These are phyloP conservation scores for Calonectria hawksworthii DNA, from an alignment of 2,329 filamentous ascomycete genomes.

Conservation along the genomic window DNA sequence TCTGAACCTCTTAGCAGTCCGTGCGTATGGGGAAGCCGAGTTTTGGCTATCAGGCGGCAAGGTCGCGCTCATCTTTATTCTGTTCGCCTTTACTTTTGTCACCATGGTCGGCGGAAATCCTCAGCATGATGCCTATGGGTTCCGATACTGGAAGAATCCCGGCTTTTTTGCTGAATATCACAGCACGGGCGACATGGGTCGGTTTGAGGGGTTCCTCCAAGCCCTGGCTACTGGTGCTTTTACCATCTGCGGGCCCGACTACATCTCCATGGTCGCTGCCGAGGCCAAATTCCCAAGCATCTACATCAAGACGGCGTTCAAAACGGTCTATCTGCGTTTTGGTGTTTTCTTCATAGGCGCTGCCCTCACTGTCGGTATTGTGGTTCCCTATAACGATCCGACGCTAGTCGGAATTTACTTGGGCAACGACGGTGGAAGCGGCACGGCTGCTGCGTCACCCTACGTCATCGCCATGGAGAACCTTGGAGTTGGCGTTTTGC, in stretches of 20 bases:
- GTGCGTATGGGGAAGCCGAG: conserved; percentile 78
- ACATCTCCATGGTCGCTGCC: conserved; percentile 77
- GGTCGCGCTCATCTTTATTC: conserved; percentile 74
- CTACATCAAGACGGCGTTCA: conserved; percentile 78
- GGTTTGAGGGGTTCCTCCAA: conserved; percentile 78
- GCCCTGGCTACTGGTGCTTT: conserved; percentile 76
- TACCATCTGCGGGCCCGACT: conserved; percentile 76
- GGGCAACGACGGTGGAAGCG: conserved; percentile 49
- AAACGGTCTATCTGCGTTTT: conserved; percentile 80
- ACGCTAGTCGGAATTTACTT: conserved; percentile 67
- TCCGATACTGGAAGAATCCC: conserved; percentile 73
- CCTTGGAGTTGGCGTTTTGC: conserved; percentile 65
- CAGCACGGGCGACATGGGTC: conserved; percentile 71
- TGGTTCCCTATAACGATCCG: conserved; percentile 75
- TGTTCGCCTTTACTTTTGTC: conserved; percentile 82
- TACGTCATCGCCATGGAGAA: conserved; percentile 75
- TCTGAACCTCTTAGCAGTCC: conserved; percentile 76
- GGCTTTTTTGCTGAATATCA: conserved; percentile 70
- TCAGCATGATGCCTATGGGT: conserved; percentile 76
- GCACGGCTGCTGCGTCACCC: conserved; percentile 69
- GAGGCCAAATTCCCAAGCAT: conserved; percentile 75
- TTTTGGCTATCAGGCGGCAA: conserved; percentile 77
- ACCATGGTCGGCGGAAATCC: conserved; percentile 86
- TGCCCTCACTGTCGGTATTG: conserved; percentile 75
- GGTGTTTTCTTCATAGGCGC: conserved; percentile 80